Conservation (phyloP, 75 land plant genomes). For the Sequoia sempervirens region DNA sequence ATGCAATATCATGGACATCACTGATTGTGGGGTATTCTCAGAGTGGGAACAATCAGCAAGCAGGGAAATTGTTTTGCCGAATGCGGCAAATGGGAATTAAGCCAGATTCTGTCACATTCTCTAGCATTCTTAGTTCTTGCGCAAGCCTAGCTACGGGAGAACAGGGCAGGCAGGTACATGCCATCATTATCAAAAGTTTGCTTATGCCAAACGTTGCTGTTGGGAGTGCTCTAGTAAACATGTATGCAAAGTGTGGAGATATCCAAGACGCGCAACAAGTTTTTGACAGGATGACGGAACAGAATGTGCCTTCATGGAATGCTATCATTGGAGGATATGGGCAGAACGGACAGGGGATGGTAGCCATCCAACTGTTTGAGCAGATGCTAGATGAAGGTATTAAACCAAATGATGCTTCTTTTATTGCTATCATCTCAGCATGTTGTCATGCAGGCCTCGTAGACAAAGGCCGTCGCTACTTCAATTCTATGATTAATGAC, state of each 20-base stretch:
- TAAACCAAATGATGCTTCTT: slow-evolving; percentile 45
- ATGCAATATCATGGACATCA: slow-evolving; percentile 34
- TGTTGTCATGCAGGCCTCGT: slow-evolving; percentile 50
- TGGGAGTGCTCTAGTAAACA: slow-evolving; percentile 19
- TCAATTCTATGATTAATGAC: slow-evolving; percentile 27
- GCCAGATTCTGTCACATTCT: slow-evolving; percentile 16
- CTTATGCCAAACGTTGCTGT: slow-evolving; percentile 6
- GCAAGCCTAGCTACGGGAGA: slow-evolving; percentile 8
- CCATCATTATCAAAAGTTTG: background rate
- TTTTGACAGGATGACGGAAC: slow-evolving; percentile 16
- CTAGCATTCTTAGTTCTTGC: slow-evolving; percentile 13
- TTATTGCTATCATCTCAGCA: slow-evolving; percentile 37
- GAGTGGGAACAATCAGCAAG: slow-evolving; percentile 13
- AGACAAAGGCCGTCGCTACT: slow-evolving; percentile 35
- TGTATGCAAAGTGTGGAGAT: slow-evolving; percentile 25
- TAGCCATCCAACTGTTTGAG: slow-evolving; percentile 31
- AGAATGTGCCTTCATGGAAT: slow-evolving; percentile 16
- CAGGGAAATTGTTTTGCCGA: slow-evolving; percentile 1
- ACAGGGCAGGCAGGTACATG: slow-evolving; percentile 23
- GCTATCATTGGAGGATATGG: slow-evolving; percentile 21
- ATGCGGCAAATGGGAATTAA: slow-evolving; percentile 7
- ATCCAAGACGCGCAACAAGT: slow-evolving; percentile 8
- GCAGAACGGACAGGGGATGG: slow-evolving; percentile 31
- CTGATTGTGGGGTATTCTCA: slow-evolving; percentile 29
- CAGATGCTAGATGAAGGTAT: slow-evolving; percentile 37